Percentiles rank a stretch among this genome's conserved stretches.
Evolutionary conservation across 2,329 filamentous ascomycete species (phyloP).

Genomic region (Penicillium janthinellum): DNA sequence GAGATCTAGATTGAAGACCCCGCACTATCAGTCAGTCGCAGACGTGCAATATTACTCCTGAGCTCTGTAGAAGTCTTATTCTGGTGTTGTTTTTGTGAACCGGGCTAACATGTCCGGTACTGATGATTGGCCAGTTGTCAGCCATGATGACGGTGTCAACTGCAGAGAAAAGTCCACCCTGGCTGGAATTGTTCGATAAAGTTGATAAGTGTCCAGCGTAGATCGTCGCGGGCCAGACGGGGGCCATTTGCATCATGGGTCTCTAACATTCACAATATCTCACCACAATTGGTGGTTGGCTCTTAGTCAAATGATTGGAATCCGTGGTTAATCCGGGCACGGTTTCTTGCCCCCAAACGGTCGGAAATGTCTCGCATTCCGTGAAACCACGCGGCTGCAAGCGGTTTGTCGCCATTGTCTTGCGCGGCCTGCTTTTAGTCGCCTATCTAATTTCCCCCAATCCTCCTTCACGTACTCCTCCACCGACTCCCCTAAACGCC

Average conservation of each 20-base stretch:
- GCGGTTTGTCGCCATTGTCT: constrained; percentile 25
- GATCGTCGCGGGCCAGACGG: not conserved
- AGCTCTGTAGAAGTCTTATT: not conserved
- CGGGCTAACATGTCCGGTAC: not conserved
- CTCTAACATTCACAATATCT: not conserved
- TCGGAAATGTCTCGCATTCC: constrained; percentile 17
- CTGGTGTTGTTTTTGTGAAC: not conserved
- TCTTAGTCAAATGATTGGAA: not conserved
- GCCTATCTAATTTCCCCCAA: constrained; percentile 12
- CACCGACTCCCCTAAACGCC: not conserved
- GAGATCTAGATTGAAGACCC: not conserved
- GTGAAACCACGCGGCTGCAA: constrained; percentile 27
- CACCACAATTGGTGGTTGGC: not conserved
- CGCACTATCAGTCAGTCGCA: not conserved
- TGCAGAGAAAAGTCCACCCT: not conserved
- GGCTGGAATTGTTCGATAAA: not conserved
- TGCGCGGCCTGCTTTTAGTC: constrained; percentile 21
- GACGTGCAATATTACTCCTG: no score
- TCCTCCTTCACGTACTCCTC: not conserved
- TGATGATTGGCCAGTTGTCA: not conserved
- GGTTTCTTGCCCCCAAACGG: constrained; percentile 9
- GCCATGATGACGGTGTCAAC: not conserved
- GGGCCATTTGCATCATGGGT: constrained; percentile 3
- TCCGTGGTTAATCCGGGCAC: not conserved
- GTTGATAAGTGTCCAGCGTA: not conserved